A percentile compares a stretch with the other conserved stretches of the same genome.
phyloP scores from a whole-genome alignment of 2,329 filamentous ascomycete species.

The Verruconis gallopava region DNA sequence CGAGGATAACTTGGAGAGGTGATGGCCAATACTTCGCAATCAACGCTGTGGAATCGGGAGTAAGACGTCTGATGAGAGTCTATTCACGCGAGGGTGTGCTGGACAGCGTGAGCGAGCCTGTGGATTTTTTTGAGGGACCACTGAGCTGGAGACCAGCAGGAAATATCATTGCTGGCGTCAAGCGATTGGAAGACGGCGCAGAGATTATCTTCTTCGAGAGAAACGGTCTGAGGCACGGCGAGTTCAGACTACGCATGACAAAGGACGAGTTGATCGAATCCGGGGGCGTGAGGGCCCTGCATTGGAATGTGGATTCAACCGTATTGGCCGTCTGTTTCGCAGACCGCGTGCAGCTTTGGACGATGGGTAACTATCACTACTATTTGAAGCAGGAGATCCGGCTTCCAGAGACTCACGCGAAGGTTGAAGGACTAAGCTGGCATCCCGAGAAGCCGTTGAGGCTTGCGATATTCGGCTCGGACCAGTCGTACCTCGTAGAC shows the following conservation, averaged over 20 bases:
- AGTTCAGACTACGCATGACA: constrained; percentile 67
- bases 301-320: constrained; percentile 87
- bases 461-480: constrained; percentile 43
- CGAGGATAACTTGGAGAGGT: constrained; percentile 80
- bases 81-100: constrained; percentile 83
- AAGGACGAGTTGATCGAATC: constrained; percentile 43
- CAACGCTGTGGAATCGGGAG: constrained; percentile 58
- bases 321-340: constrained; percentile 70
- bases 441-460: constrained; percentile 73
- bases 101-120: constrained; percentile 88
- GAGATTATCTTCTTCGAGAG: constrained; percentile 93
- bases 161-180: constrained; percentile 79
- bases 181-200: constrained; percentile 53
- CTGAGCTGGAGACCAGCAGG: constrained; percentile 87
- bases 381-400: constrained; percentile 85
- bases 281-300: constrained; percentile 49
- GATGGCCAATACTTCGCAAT: constrained; percentile 86
- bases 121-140: constrained; percentile 76
- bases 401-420: constrained; percentile 10
- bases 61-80: constrained; percentile 70
- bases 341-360: constrained; percentile 82
- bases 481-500: constrained; percentile 47
- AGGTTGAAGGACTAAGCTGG: constrained; percentile 40
- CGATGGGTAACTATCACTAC: constrained; percentile 94
- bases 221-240: constrained; percentile 91